A percentile compares a stretch with the other conserved stretches of the same genome.
Conservation (phyloP, 2,329 filamentous ascomycete species). For the Cladosporium sp. region DNA sequence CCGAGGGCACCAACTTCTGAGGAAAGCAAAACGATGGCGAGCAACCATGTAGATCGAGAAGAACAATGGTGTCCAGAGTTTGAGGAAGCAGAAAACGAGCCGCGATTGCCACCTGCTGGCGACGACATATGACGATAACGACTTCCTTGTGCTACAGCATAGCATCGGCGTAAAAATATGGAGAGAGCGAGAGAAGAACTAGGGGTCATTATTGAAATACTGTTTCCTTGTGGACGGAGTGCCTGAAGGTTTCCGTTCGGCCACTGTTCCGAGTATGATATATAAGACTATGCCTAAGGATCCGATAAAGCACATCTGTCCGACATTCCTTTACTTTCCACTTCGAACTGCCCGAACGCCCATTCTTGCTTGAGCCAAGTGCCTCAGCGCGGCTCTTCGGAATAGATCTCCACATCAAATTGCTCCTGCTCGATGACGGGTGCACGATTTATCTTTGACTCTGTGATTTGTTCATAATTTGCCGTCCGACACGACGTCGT, state of each 20-base stretch:
- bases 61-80: not conserved
- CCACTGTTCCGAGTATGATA: too few species aligned
- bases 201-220: not conserved
- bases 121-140: constrained; percentile 11
- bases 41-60: not conserved
- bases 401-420: too few species aligned
- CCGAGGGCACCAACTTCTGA: constrained; percentile 66
- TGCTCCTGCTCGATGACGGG: too few species aligned
- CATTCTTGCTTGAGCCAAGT: too few species aligned
- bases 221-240: not conserved
- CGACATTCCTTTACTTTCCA: too few species aligned
- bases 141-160: constrained; percentile 11
- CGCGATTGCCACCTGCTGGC: not conserved
- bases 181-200: not conserved
- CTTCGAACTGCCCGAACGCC: too few species aligned
- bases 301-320: too few species aligned
- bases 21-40: not conserved
- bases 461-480: too few species aligned
- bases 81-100: not conserved
- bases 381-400: too few species aligned
- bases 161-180: constrained; percentile 4
- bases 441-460: too few species aligned
- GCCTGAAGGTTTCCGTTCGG: not conserved
- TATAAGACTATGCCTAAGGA: too few species aligned
- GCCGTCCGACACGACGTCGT: too few species aligned